These are phyloP conservation scores for Coccomyxa sp. DNA, from an alignment of 139 green algal species.

Conservation along the genomic window DNA sequence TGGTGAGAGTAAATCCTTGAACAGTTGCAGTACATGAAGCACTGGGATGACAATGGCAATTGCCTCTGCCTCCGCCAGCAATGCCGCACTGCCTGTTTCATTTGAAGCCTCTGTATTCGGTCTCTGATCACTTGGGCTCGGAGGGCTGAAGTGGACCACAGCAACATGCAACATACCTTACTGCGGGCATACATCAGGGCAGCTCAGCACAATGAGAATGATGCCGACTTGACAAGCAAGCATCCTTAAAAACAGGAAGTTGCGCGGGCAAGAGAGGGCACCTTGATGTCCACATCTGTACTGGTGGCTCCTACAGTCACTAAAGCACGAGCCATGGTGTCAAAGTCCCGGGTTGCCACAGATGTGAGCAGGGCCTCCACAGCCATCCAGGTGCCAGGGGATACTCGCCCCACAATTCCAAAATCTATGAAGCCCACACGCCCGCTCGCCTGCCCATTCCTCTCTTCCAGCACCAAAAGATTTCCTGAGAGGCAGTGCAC, in stretches of 20 bases:
- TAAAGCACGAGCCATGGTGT: slow-evolving; percentile 72
- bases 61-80: neutral
- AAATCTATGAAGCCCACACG: slow-evolving; percentile 88
- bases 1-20: neutral
- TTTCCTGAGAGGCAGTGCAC: slow-evolving; percentile 62
- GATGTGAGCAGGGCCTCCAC: slow-evolving; percentile 73
- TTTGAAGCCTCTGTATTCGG: too few species aligned
- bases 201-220: neutral
- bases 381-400: slow-evolving; percentile 31
- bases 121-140: too few species aligned
- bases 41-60: neutral
- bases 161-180: neutral
- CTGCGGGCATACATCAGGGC: neutral
- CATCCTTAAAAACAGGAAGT: neutral
- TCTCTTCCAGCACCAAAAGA: slow-evolving; percentile 79
- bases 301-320: slow-evolving; percentile 48
- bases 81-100: neutral
- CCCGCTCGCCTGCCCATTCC: slow-evolving; percentile 26
- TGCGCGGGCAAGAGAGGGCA: neutral
- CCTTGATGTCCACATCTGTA: slow-evolving; percentile 52
- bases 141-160: neutral
- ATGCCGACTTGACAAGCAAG: neutral
- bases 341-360: slow-evolving; percentile 59
- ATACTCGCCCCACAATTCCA: slow-evolving; percentile 89
- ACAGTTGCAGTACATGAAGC: slow-evolving; percentile 24